These are phyloP conservation scores for Purpureocillium takamizusanense DNA, from an alignment of 2,329 filamentous ascomycete genomes.

Conservation along the genomic window DNA sequence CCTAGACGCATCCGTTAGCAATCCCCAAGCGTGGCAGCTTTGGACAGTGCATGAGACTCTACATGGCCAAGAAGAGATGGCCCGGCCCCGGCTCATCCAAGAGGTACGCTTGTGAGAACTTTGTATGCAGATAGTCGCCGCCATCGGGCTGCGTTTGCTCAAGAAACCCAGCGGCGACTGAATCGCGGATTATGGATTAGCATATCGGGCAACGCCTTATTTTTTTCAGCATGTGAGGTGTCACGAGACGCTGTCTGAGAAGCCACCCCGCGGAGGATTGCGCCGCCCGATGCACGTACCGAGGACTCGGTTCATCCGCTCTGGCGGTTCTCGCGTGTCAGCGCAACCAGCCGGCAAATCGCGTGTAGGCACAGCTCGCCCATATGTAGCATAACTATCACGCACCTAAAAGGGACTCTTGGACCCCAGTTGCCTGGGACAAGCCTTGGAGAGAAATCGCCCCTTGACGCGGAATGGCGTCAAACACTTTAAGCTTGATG, in stretches of 20 bases:
- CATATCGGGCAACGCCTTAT: too few relatives aligned
- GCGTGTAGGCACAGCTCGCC: too few relatives aligned
- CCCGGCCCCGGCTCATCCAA: constrained; percentile 16
- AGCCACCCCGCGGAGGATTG: too few relatives aligned
- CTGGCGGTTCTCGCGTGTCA: constrained; percentile 7
- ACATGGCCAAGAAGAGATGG: constrained; percentile 21
- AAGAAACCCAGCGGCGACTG: constrained; percentile 20
- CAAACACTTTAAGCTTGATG: constrained; percentile 18
- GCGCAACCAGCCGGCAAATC: not conserved
- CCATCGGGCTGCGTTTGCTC: constrained; percentile 16
- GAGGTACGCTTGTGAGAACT: constrained; percentile 19
- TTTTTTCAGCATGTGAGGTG: too few relatives aligned
- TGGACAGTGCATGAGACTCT: not conserved
- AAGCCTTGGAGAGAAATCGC: constrained; percentile 18
- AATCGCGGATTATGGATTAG: too few relatives aligned
- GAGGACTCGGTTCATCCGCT: constrained; percentile 17
- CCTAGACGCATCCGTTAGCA: constrained; percentile 7
- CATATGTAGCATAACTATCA: not conserved
- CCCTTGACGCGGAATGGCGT: constrained; percentile 16
- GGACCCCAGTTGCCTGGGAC: constrained; percentile 14
- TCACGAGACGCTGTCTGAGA: too few relatives aligned
- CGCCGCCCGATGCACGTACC: constrained; percentile 6
- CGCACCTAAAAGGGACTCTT: constrained; percentile 19
- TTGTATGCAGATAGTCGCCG: constrained; percentile 20
- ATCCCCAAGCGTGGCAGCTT: too few relatives aligned